Evolutionary conservation across 1,284 basidiomycete species (phyloP), one percentile per base, ranked within the genome.

Genomic region (Marasmius fiardii): DNA sequence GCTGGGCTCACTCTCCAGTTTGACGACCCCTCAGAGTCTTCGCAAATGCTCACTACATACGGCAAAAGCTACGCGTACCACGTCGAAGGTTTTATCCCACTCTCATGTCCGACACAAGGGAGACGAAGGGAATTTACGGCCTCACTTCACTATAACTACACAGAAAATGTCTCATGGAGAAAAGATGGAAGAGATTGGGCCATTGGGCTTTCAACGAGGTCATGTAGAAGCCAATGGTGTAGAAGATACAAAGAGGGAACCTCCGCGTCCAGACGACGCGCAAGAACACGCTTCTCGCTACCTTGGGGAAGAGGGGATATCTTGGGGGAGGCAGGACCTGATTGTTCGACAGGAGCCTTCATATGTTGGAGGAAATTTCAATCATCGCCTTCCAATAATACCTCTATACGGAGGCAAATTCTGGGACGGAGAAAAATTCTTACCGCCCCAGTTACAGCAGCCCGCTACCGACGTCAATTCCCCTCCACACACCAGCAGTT

Each of bases 1-100:
- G 77, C 79, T 78, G 80, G 83, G 82, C 80, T 79, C 81, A 76
- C 71, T 68, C 68, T 64, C 68, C 65, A 66, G 63, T 66, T 65
- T 61, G 60, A 63, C 68, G 59, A 68, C 64, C 63, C 64, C 66
- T 61, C 60, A 67, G 62, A 64, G 63, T 63, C 55, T 62, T 57
- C 63, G 55, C 35, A 53, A 59, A 65, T 65, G 67, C 61, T 60
- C 37, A 53, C 43, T 37, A 11, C 34, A 47, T 20, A 43, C 33
- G 21, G 24, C 23, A 31, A 16, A 37, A 26, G 16, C 20, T 18
- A 26, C 50, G 26, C 39, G 23, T 21, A 6, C 20, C 18, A 26
- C 16, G 28, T 28, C 47, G 31, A 31, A 33, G 24, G 28, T 11
- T n/a, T 33, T 12, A 24, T 26, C 28, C 47, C 47, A 14, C 20